phyloP scores from a whole-genome alignment of 805 yeast species.

The Metschnikowia cerradonensis region DNA sequence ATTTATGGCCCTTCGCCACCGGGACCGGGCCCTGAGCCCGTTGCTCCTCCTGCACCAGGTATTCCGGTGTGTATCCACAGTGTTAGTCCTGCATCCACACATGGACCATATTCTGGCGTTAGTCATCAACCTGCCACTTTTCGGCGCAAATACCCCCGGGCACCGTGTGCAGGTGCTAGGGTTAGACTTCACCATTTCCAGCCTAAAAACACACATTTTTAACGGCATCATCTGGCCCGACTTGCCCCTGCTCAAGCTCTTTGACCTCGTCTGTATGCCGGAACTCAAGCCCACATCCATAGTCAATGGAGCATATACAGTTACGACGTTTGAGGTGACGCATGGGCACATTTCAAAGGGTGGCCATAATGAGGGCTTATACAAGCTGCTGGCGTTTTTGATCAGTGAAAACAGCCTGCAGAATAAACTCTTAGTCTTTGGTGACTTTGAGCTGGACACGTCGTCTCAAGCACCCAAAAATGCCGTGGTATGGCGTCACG shows the following conservation, averaged over 20 bases:
- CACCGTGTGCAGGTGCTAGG: conserved; percentile 37
- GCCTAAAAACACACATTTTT: conserved; percentile 55
- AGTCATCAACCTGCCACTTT: conserved; percentile 62
- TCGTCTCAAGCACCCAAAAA: conserved; percentile 39
- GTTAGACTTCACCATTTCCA: conserved; percentile 45
- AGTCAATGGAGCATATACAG: conserved; percentile 18
- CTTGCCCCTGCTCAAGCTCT: conserved; percentile 33
- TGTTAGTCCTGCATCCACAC: conserved; percentile 74
- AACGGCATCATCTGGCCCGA: conserved; percentile 84
- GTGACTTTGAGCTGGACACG: conserved; percentile 76
- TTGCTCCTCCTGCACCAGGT: conserved; percentile 11
- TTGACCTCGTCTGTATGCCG: conserved; percentile 19
- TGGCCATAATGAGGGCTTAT: conserved; percentile 14
- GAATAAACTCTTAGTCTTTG: conserved; percentile 58
- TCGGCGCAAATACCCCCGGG: conserved; percentile 24
- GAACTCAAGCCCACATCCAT: conserved; percentile 13
- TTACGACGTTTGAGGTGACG: conserved; percentile 30
- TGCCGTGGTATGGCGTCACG: conserved; percentile 49
- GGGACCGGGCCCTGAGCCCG: background rate
- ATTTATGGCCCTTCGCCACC: conserved; percentile 16
- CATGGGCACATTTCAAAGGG: conserved; percentile 26
- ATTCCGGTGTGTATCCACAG: conserved; percentile 27
- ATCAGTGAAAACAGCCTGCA: conserved; percentile 34
- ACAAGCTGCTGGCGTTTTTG: conserved; percentile 59
- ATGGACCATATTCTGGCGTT: conserved; percentile 74